Percentiles rank a stretch among this genome's conserved stretches.
These are phyloP conservation scores for Ophiostoma himal-ulmi DNA, from an alignment of 2,329 filamentous ascomycete genomes.

Conservation along the genomic window DNA sequence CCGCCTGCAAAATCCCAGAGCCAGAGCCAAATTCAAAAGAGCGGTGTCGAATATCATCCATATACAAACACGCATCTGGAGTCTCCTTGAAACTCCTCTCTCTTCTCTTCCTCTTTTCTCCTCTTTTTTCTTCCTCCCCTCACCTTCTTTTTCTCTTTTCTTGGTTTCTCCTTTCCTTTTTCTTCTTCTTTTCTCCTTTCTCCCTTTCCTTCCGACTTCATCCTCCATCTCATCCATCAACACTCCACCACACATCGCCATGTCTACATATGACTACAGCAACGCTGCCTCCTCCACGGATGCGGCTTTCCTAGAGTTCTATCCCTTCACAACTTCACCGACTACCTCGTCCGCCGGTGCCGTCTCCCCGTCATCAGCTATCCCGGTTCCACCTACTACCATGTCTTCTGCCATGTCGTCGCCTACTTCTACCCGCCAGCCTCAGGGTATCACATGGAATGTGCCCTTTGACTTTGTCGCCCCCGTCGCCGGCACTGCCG, in stretches of 20 bases:
- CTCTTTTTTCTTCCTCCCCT: background rate
- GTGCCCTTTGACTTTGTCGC: slow-evolving; percentile 47
- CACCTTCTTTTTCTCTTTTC: background rate
- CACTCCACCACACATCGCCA: slow-evolving; percentile 15
- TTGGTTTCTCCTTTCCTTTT: background rate
- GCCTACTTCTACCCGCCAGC: slow-evolving; percentile 33
- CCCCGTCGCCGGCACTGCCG: slow-evolving; percentile 30
- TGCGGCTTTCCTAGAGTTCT: slow-evolving; percentile 52
- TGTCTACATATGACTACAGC: slow-evolving; percentile 24
- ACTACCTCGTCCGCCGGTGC: slow-evolving; percentile 30
- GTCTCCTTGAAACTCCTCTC: slow-evolving; percentile 20
- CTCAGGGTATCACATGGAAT: slow-evolving; percentile 41
- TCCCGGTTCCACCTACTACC: slow-evolving; percentile 35
- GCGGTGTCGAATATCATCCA: slow-evolving; percentile 25
- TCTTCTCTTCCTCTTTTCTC: background rate
- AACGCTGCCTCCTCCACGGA: slow-evolving; percentile 46
- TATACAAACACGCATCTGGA: slow-evolving; percentile 18
- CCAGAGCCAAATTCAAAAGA: slow-evolving; percentile 24
- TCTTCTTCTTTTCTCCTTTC: background rate
- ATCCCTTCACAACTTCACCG: slow-evolving; percentile 36
- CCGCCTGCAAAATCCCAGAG: slow-evolving; percentile 10
- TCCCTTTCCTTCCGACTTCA: background rate
- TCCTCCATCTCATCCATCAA: slow-evolving; percentile 5
- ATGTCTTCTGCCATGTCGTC: slow-evolving; percentile 36
- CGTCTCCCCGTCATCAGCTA: slow-evolving; percentile 30